These are phyloP conservation scores for Mycoemilia scoparia DNA, from an alignment of 192 early-diverging fungal genomes.

Conservation along the genomic window DNA sequence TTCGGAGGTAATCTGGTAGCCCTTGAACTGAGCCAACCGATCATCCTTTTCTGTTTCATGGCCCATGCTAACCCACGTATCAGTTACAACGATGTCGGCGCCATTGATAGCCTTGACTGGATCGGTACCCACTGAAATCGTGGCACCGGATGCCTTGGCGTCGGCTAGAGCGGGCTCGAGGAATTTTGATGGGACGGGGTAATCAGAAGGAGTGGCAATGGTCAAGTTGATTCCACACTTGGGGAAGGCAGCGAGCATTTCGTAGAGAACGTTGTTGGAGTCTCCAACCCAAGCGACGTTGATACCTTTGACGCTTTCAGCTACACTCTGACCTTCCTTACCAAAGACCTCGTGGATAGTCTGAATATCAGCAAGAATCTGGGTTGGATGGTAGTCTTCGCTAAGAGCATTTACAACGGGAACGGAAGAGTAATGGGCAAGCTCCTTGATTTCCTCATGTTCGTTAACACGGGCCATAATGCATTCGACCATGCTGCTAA, in stretches of 20 bases:
- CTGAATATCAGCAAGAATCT: constrained; percentile 90
- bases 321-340: constrained; percentile 3
- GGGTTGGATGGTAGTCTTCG: constrained; percentile 88
- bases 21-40: constrained; percentile 61
- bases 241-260: constrained; percentile 73
- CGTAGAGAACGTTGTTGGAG: constrained; percentile 91
- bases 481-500: constrained; percentile 90
- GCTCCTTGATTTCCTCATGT: constrained; percentile 73
- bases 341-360: constrained; percentile 70
- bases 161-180: constrained; percentile 44
- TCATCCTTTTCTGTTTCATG: constrained; percentile 80
- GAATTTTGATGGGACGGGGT: constrained; percentile 53
- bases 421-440: constrained; percentile 72
- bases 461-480: constrained; percentile 85
- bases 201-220: constrained; percentile 73
- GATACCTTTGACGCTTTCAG: constrained; percentile 37
- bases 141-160: constrained; percentile 31
- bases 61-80: constrained; percentile 99
- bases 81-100: constrained; percentile 86
- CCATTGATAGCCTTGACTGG: constrained; percentile 60
- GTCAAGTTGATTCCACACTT: constrained; percentile 66
- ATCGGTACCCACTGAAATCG: constrained; percentile 37
- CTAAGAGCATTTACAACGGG: constrained; percentile 95
- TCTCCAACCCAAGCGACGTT: constrained; percentile 98
- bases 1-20: constrained; percentile 78